Evolutionary conservation across 768 basidiomycete genomes (phyloP).

Genomic region (Suillus alpinus): DNA sequence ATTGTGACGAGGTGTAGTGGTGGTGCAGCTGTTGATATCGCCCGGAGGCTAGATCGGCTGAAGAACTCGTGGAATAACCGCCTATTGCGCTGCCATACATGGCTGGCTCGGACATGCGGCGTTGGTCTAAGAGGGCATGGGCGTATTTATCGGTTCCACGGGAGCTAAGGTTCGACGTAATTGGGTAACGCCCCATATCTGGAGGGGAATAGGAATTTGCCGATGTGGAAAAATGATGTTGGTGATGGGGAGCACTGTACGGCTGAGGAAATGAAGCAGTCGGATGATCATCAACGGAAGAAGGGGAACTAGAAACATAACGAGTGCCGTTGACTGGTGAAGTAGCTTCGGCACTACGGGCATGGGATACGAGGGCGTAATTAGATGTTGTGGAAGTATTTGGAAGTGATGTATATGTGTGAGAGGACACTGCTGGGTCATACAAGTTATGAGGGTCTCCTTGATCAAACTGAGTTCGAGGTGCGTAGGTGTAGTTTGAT

Average conservation of each 20-base stretch:
- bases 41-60: conserved; percentile 29
- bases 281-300: conserved; percentile 40
- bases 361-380: conserved; percentile 18
- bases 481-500: conserved; percentile 31
- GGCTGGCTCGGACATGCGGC: conserved; percentile 70
- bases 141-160: conserved; percentile 36
- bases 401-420: conserved; percentile 13
- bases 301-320: conserved; percentile 41
- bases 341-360: conserved; percentile 10
- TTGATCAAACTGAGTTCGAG: conserved; percentile 29
- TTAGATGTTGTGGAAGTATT: conserved; percentile 17
- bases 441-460: conserved; percentile 33
- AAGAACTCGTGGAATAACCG: conserved; percentile 28
- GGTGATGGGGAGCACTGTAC: conserved; percentile 41
- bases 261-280: conserved; percentile 39
- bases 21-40: conserved; percentile 44
- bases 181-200: conserved; percentile 39
- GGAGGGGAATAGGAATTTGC: conserved; percentile 36
- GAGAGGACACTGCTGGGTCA: conserved; percentile 19
- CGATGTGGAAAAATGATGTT: conserved; percentile 44
- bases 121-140: conserved; percentile 47
- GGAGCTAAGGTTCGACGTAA: conserved; percentile 29
- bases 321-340: conserved; percentile 9
- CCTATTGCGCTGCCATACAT: conserved; percentile 44
- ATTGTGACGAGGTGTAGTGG: conserved; percentile 32